These are phyloP conservation scores for Stereocaulon alpinum DNA, from an alignment of 495 filamentous ascomycete species.

Conservation along the genomic window DNA sequence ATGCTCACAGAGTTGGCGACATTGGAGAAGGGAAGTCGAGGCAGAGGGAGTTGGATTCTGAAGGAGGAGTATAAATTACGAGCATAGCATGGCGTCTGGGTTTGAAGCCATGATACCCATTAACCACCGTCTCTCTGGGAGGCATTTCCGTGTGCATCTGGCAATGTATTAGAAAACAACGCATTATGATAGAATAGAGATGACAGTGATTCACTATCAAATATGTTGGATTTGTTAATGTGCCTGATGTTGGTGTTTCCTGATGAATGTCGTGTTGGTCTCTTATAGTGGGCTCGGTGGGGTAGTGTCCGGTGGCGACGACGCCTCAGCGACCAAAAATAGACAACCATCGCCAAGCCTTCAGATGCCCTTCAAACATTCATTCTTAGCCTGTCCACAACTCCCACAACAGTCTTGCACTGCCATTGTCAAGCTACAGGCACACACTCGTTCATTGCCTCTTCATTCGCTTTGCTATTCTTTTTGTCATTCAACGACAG, in stretches of 20 bases:
- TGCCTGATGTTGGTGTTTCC: neutral
- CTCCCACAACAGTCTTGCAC: neutral
- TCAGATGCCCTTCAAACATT: neutral
- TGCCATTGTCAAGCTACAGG: neutral
- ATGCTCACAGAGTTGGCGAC: constrained; percentile 49
- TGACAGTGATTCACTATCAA: too few relatives aligned
- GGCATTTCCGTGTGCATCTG: neutral
- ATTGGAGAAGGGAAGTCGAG: constrained; percentile 44
- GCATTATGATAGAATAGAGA: neutral
- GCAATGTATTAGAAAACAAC: neutral
- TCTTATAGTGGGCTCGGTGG: neutral
- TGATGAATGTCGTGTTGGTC: neutral
- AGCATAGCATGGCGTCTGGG: neutral
- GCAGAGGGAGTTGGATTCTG: constrained; percentile 40
- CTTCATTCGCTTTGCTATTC: constrained; percentile 4
- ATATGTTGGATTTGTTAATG: neutral
- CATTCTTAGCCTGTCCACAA: neutral
- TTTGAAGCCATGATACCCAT: constrained; percentile 3
- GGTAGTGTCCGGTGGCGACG: constrained; percentile 2
- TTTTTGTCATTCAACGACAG: neutral
- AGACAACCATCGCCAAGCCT: neutral
- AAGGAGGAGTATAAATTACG: constrained; percentile 14
- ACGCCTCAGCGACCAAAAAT: constrained; percentile 1
- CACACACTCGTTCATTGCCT: constrained; percentile 13
- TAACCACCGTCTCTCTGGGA: neutral